These are phyloP conservation scores for Ceratobasidium sp. DNA, from an alignment of 1,284 basidiomycete genomes.

Conservation along the genomic window DNA sequence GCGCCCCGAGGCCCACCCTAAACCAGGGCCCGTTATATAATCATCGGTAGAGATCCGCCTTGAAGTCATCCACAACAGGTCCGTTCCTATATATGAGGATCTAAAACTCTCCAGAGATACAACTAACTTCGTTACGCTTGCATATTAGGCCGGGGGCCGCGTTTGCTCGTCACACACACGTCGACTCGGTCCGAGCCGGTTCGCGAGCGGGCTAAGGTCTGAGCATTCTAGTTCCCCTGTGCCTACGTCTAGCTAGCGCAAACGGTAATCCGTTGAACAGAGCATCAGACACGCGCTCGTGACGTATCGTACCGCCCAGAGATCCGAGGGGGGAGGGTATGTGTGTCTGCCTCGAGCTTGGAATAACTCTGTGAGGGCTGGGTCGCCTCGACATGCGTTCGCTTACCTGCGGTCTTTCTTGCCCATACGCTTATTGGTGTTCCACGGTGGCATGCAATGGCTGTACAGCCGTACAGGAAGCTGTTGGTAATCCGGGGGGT, in stretches of 20 bases:
- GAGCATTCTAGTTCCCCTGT: slow-evolving; percentile 18
- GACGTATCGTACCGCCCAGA: slow-evolving; percentile 4
- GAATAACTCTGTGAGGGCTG: slow-evolving; percentile 13
- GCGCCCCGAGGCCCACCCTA: no score
- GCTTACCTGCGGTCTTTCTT: slow-evolving; percentile 3
- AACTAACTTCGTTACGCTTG: not conserved
- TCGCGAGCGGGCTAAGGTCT: slow-evolving; percentile 23
- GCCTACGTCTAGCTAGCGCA: slow-evolving; percentile 11
- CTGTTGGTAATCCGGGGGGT: not conserved
- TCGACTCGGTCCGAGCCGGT: not conserved
- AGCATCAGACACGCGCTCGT: slow-evolving; percentile 20
- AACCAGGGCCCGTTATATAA: no score
- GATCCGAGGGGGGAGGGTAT: slow-evolving; percentile 13
- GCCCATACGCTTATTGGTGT: not conserved
- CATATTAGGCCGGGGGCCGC: slow-evolving; percentile 3
- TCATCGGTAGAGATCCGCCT: not conserved
- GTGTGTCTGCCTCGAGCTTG: slow-evolving; percentile 2
- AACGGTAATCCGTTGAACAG: slow-evolving; percentile 15
- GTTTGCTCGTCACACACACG: slow-evolving; percentile 12
- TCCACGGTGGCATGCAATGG: no score
- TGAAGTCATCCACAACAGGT: slow-evolving; percentile 2
- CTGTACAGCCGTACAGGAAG: not conserved
- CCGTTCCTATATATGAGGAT: not conserved
- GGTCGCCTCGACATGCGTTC: not conserved
- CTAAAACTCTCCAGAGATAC: not conserved